Evolutionary conservation across 495 filamentous ascomycete species (phyloP).

Genomic region (Penicillium antarcticum): DNA sequence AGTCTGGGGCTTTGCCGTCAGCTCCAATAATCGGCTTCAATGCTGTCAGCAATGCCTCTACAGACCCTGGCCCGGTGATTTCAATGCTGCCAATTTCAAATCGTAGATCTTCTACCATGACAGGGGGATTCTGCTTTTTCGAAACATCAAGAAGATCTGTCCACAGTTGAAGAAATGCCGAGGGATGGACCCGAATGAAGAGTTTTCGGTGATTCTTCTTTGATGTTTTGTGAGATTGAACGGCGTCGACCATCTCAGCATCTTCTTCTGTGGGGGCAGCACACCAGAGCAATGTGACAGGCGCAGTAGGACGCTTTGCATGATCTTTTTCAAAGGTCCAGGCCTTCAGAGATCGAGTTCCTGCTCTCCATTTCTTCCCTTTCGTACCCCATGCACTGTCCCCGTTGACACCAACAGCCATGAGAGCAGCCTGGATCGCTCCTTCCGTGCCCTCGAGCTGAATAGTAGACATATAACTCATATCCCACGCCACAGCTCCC

Average conservation of each 20-base stretch:
- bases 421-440: constrained; percentile 63
- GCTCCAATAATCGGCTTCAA: constrained; percentile 53
- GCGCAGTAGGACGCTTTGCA: constrained; percentile 61
- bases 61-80: constrained; percentile 77
- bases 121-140: constrained; percentile 67
- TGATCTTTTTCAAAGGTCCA: constrained; percentile 61
- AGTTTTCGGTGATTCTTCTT: constrained; percentile 54
- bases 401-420: constrained; percentile 53
- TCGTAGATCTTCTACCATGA: constrained; percentile 82
- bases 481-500: constrained; percentile 82
- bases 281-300: constrained; percentile 72
- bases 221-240: constrained; percentile 17
- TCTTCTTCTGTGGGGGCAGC: constrained; percentile 26
- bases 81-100: constrained; percentile 96
- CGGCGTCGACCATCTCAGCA: constrained; percentile 31
- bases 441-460: constrained; percentile 65
- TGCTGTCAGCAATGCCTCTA: constrained; percentile 71
- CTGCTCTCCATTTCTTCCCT: constrained; percentile 71
- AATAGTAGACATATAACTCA: constrained; percentile 90
- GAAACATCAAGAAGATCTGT: constrained; percentile 65
- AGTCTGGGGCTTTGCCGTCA: constrained; percentile 21
- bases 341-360: constrained; percentile 64
- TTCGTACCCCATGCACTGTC: constrained; percentile 56
- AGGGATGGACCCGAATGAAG: constrained; percentile 80
- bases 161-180: constrained; percentile 83